Base-by-base conservation (phyloP, 202 grass and related monocot species). In the Setaria viridis region DNA sequence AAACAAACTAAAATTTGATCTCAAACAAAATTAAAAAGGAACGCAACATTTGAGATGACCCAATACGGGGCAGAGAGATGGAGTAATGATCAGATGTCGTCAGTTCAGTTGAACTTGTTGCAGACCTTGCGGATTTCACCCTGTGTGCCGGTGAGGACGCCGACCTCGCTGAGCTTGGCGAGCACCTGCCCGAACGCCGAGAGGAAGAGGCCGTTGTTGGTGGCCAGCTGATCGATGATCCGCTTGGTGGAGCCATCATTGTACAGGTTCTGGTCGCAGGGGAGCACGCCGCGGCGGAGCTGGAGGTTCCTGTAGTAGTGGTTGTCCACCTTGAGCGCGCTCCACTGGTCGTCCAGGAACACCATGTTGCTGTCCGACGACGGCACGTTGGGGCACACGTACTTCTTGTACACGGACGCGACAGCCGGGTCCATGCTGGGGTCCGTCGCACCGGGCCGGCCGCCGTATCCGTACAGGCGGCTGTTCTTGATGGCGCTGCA, bases 101-200 rank as follows among this genome's bases (percentile, higher is more conserved):
- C 48, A 14, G 3, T 41, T 41, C 1, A 82, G 83, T 91, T 94
- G 43, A 86, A 85, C 55, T 42, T 87, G 67, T 43, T 91, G 86
- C 94, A 93, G 73, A 84, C 81, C 57, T 37, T 85, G 15, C 94
- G 88, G 11, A 97, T 83, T 80, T 92, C 80, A 0, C 93, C 91
- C 42, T 88, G 72, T 3, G 19, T 16, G 11, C 84, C 84, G 0
- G 93, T 95, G 41, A 90, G 85, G 77, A 97, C 89, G 2, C 81
- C 81, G 35, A 93, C 70, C 78, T 91, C 78, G n/a, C 94, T 62
- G 32, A 97, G 67, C 75, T 94, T 94, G 2, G 89, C 87, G 78
- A 94, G 76, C 7, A 79, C 74, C 49, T 77, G 77, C 1, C 68
- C 57, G 9, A 92, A 86, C 10, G 78, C 2, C 7, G 29, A 33